Evolutionary conservation across 148 eudicot species (phyloP), one percentile per base, ranked within the genome.

Genomic region (Cornus suecica): DNA sequence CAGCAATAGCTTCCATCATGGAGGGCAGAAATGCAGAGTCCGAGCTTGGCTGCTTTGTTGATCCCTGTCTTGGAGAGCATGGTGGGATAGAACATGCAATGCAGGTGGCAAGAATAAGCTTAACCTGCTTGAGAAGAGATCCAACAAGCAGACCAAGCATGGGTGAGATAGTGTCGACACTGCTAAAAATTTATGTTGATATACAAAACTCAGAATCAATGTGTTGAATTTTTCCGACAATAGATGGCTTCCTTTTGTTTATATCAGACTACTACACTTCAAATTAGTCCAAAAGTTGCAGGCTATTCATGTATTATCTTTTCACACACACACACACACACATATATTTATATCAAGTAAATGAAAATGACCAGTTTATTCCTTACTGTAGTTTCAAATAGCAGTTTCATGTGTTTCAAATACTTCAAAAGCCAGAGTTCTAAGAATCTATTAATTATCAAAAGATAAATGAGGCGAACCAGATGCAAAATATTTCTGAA

Each of bases 81-180:
- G 74, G 77, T 54, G 80, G 42, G 23, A 69, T 76, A 29, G 73
- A 42, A 30, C 34, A 74, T 73, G 83, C 80, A 10, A 0, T 73
- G 34, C 76, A 45, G 15, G 52, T 86, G 61, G 74, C 45, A 32
- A 82, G 78, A n/a, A 41, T 86, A 42, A 76, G 88, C n/a, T 69
- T 82, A 34, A 75, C 51, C 29, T 83, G 88, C 66, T 78, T 86
- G 82, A 28, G 41, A 42, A 52, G 42, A 69, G 79, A 86, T 66
- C 86, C 86, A 32, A 65, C 22, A 30, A 74, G 77, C 60, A 66
- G 88, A 60, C 88, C 83, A 30, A 73, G 69, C 81, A 85, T 84
- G 84, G 80, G 66, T 23, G 87, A 80, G 75, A 75, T 84, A 25
- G 87, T 71, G 23, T 72, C 87, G 4, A 52, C 61, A 56, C 73